Base-by-base conservation (phyloP, 2,329 filamentous ascomycete genomes). In the Davidsoniella neocaledoniae region DNA sequence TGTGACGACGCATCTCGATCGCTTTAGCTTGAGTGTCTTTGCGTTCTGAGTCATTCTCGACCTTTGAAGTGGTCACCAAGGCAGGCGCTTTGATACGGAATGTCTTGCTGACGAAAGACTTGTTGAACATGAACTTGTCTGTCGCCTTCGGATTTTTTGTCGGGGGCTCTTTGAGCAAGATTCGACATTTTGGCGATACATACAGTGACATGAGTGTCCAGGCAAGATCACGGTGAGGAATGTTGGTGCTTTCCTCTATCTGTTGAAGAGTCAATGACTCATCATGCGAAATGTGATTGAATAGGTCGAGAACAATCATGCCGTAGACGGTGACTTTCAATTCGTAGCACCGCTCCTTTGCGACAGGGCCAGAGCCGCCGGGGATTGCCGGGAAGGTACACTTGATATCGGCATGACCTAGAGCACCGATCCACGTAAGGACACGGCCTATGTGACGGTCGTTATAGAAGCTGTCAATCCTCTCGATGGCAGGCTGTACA, bases 281-380 rank as follows among this genome's bases (percentile, higher is more conserved):
- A 12, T 37, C 41, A 5, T 73, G 68, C 2, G 61, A 61, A 0
- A 93, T 59, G 37, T 90, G 79, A 59, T 96, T 96, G 72, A 96
- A 98, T 0, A 95, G 75, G 42, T 94, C 64, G 17, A 98, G 66
- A 21, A 96, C 79, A 17, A 95, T 68, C 85, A 96, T 94, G 58
- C 81, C 86, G 61, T 91, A 91, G 0, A 91, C 96, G 1, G 87
- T 83, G 17, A 94, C 87, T 54, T 87, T 94, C 50, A 98, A 70
- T 58, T 98, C 91, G 60, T 96, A 90, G 36, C 81, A 79, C 33
- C 83, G 73, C 55, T 83, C 80, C 51, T 73, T 77, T 51, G 73
- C 71, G 19, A 81, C 61, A 0, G 68, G 63, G 0, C 74, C 70
- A 2, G 79, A 75, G 58, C 87, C 87, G 33, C 83, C 81, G 38